phyloP scores from a whole-genome alignment of 768 basidiomycete genomes.

The Xerocomus spinulosus region DNA sequence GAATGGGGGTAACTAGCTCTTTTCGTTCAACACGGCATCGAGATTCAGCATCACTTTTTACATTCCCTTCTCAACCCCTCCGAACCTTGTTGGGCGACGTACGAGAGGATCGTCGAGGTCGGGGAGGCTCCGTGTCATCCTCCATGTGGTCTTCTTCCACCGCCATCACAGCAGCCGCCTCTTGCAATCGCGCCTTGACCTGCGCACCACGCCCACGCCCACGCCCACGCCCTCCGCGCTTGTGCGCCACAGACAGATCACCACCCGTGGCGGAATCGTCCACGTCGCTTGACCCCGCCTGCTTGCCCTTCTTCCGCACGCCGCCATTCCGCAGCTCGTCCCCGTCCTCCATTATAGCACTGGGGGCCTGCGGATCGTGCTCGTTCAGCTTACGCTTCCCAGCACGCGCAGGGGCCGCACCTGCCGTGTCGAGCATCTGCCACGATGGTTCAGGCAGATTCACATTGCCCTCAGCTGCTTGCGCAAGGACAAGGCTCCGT shows the following conservation, averaged over 20 bases:
- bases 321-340: conserved; percentile 12
- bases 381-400: conserved; percentile 37
- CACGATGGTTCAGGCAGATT: conserved; percentile 49
- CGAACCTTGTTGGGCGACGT: conserved; percentile 32
- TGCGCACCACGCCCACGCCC: conserved; percentile 22
- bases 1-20: too few relatives aligned
- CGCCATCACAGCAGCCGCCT: conserved; percentile 23
- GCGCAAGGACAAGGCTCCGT: conserved; percentile 43
- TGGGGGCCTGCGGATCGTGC: conserved; percentile 24
- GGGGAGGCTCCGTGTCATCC: conserved; percentile 20
- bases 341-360: conserved; percentile 21
- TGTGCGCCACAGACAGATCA: conserved; percentile 12
- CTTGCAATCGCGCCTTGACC: conserved; percentile 20
- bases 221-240: conserved; percentile 14
- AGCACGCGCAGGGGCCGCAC: conserved; percentile 23
- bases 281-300: conserved; percentile 10
- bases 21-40: too few relatives aligned
- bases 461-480: conserved; percentile 39
- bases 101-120: conserved; percentile 34
- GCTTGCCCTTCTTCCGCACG: conserved; percentile 24
- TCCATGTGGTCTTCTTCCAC: conserved; percentile 29
- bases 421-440: conserved; percentile 46
- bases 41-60: neutral
- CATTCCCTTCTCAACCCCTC: conserved; percentile 3
- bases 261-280: conserved; percentile 12